Conservation (phyloP, 495 filamentous ascomycete genomes). For the Aspergillus olivimuriae region DNA sequence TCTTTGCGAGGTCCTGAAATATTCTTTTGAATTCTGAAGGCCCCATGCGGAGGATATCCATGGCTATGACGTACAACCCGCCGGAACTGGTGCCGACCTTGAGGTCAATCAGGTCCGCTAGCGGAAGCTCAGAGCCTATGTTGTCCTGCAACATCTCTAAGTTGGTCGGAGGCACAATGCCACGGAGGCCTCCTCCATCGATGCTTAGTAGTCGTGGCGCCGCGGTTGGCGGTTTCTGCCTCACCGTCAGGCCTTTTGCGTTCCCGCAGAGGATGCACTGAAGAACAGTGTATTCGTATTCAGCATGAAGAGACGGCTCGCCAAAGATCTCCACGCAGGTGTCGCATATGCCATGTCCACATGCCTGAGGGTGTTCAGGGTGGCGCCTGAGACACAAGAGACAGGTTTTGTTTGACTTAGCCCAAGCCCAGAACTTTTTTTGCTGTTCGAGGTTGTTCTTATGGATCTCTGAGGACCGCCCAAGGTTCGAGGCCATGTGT, state of each 20-base stretch:
- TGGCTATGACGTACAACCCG: slow-evolving; percentile 6
- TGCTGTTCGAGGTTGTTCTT: slow-evolving; percentile 1
- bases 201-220: slow-evolving; percentile 22
- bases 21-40: slow-evolving; percentile 10
- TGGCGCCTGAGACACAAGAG: slow-evolving; percentile 11
- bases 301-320: background rate
- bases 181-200: slow-evolving; percentile 24
- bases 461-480: slow-evolving; percentile 2
- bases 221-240: slow-evolving; percentile 22
- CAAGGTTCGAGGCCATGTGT: background rate
- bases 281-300: slow-evolving; percentile 8
- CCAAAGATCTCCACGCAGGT: slow-evolving; percentile 18
- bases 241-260: slow-evolving; percentile 1
- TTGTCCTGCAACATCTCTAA: slow-evolving; percentile 18
- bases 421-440: slow-evolving; percentile 2
- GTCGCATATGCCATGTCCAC: slow-evolving; percentile 25
- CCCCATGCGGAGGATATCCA: slow-evolving; percentile 4
- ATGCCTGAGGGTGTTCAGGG: slow-evolving; percentile 23
- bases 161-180: slow-evolving; percentile 22
- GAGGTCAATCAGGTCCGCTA: slow-evolving; percentile 24
- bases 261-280: slow-evolving; percentile 9
- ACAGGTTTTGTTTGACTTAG: slow-evolving; percentile 9
- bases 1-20: slow-evolving; percentile 16
- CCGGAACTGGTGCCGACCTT: slow-evolving; percentile 23
- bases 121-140: slow-evolving; percentile 10